Evolutionary conservation across 2,329 filamentous ascomycete species (phyloP), one percentile per base, ranked within the genome.

Genomic region (Dactylonectria estremocensis): DNA sequence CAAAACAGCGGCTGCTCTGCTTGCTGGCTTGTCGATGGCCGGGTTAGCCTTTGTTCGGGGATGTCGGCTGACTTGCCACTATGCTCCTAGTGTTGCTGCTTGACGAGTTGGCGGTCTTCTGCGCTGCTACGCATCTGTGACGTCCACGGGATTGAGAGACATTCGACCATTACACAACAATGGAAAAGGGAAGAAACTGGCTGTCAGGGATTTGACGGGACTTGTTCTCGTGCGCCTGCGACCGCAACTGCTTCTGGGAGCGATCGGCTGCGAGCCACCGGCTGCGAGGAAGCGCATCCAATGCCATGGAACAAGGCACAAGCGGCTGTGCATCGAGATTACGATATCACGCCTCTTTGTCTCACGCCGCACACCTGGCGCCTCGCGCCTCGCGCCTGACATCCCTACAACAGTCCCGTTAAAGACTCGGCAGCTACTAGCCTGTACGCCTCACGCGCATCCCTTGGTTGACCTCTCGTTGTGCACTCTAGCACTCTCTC

Each of bases 31-130:
- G 7, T 48, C 45, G 31, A 24, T 18, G 49, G 40, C 55, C 55
- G 31, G 58, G 52, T 58, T 61, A 55, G 49, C 55, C 56, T 61
- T 66, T 43, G 45, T 53, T 66, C 53, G 45, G 43, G 52, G 57
- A 37, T 57, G 57, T 66, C 64, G 52, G 64, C 64, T 66, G 63
- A 66, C 57, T 61, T 57, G 57, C 57, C 57, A 61, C 56, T 31
- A n/a, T 52, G 37, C 18, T 52, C 49, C 49, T 43, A 43, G 40
- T 43, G 5, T 9, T 37, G 35, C 35, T 37, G 35, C 13, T 10
- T 37, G 35, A 11, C 35, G 35, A 37, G 13, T 37, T 28, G 24
- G 24, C 24, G 40, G 40, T 43, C 14, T n/a, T 43, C 40, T 43
- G 40, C 16, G 6, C n/a, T 43, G 40, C n/a, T 5, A 43, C 6